Conservation (phyloP, 2,329 filamentous ascomycete genomes). For the Fusarium sterilihyphosum region DNA sequence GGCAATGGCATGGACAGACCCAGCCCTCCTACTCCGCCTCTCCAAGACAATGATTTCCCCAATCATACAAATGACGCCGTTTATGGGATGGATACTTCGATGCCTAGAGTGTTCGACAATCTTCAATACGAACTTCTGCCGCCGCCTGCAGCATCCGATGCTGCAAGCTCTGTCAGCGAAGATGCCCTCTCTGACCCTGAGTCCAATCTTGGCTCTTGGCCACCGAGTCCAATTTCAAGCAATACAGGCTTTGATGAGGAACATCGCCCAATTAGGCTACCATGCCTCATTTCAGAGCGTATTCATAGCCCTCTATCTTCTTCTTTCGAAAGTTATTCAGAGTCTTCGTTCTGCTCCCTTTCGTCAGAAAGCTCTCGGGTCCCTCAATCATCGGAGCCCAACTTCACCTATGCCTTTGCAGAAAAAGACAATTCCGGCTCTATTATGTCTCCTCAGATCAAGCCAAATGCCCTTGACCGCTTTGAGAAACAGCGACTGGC, state of each 20-base stretch:
- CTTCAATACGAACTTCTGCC: neutral
- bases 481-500: neutral
- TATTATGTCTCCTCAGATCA: too few relatives aligned
- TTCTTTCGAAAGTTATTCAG: neutral
- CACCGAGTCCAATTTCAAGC: neutral
- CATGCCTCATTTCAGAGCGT: accelerated
- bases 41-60: neutral
- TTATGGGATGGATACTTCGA: neutral
- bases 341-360: too few relatives aligned
- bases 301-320: accelerated
- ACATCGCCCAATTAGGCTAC: neutral
- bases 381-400: accelerated
- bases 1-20: neutral
- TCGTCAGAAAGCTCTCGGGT: accelerated
- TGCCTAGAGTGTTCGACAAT: accelerated
- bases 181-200: neutral
- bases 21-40: neutral
- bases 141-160: neutral
- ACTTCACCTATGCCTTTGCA: neutral
- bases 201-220: neutral
- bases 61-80: neutral
- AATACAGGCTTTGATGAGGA: neutral
- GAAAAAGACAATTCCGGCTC: neutral
- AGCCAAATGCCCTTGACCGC: accelerated
- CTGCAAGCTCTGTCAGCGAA: neutral